Percentiles rank a stretch among this genome's conserved stretches.
phyloP scores from a whole-genome alignment of 305 asterid species.

The Fraxinus sp. region DNA sequence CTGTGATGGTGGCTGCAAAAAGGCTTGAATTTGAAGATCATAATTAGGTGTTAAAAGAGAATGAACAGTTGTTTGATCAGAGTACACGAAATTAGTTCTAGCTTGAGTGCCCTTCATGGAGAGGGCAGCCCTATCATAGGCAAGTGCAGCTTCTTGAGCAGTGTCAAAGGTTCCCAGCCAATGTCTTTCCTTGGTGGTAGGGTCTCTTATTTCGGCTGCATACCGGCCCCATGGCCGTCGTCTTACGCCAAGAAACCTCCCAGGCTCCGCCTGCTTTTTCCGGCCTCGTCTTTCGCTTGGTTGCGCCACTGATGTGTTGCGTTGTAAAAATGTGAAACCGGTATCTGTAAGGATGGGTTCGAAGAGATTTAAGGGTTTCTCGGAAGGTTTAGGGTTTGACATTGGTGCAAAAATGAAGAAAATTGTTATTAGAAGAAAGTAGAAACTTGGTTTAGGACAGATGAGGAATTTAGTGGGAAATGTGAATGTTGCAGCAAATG shows the following conservation, averaged over 20 bases:
- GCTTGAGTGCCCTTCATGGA: conserved; percentile 87
- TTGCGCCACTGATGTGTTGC: conserved; percentile 64
- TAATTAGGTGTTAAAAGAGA: conserved; percentile 44
- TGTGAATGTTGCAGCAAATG: conserved; percentile 14
- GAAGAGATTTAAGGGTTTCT: conserved; percentile 54
- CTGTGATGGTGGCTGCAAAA: conserved; percentile 25
- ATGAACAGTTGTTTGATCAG: conserved; percentile 44
- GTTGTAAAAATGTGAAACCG: conserved; percentile 73
- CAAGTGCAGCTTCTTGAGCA: conserved; percentile 96
- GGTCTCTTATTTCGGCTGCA: conserved; percentile 91
- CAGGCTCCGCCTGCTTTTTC: conserved; percentile 71
- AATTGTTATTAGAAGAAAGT: not conserved
- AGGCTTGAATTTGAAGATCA: conserved; percentile 35
- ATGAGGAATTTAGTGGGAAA: not conserved
- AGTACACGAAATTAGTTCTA: conserved; percentile 75
- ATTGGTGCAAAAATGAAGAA: conserved; percentile 20
- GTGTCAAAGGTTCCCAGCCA: conserved; percentile 98
- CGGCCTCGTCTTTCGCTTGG: conserved; percentile 72
- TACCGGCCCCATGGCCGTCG: conserved; percentile 95
- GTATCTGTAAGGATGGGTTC: conserved; percentile 85
- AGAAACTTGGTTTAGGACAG: not conserved
- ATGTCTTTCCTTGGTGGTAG: conserved; percentile 83
- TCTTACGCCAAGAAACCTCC: conserved; percentile 82
- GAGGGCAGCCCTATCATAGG: conserved; percentile 93
- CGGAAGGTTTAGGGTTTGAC: conserved; percentile 44